These are phyloP conservation scores for Phaeosphaeriaceae sp. DNA, from an alignment of 2,329 filamentous ascomycete species.

Conservation along the genomic window DNA sequence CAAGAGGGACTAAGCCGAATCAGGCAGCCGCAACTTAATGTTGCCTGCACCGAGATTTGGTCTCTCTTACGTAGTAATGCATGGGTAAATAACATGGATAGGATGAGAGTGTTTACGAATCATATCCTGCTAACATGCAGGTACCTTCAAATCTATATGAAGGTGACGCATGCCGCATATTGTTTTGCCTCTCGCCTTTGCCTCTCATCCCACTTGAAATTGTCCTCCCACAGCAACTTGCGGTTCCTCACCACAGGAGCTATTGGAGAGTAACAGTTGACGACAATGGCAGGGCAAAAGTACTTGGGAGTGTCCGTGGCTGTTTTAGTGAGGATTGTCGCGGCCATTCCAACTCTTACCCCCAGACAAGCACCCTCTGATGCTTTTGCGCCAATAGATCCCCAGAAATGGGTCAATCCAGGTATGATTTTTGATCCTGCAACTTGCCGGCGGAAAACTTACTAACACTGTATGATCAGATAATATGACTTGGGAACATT, in stretches of 20 bases:
- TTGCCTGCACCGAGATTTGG: slow-evolving; percentile 2
- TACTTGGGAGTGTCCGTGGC: slow-evolving; percentile 17
- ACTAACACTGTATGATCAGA: slow-evolving; percentile 61
- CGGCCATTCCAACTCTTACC: slow-evolving; percentile 24
- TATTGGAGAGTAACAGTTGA: neutral
- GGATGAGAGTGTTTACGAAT: too few species aligned
- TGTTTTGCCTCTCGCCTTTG: neutral
- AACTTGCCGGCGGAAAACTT: slow-evolving; percentile 49
- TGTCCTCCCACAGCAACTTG: too few species aligned
- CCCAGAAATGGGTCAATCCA: slow-evolving; percentile 61
- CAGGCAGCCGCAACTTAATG: slow-evolving; percentile 2
- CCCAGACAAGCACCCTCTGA: slow-evolving; percentile 32
- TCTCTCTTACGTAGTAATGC: slow-evolving; percentile 3
- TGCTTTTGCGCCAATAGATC: slow-evolving; percentile 59
- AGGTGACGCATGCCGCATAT: too few species aligned
- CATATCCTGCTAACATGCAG: too few species aligned
- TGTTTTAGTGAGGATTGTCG: slow-evolving; percentile 19
- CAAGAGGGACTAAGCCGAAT: slow-evolving; percentile 5
- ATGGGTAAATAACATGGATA: too few species aligned
- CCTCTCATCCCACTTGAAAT: neutral
- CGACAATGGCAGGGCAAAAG: slow-evolving; percentile 11
- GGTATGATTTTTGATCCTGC: slow-evolving; percentile 18
- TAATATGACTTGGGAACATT: slow-evolving; percentile 58
- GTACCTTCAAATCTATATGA: too few species aligned
- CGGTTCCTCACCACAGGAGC: neutral